Base-by-base conservation (phyloP, 768 basidiomycete genomes). In the Heimioporus sp. region DNA sequence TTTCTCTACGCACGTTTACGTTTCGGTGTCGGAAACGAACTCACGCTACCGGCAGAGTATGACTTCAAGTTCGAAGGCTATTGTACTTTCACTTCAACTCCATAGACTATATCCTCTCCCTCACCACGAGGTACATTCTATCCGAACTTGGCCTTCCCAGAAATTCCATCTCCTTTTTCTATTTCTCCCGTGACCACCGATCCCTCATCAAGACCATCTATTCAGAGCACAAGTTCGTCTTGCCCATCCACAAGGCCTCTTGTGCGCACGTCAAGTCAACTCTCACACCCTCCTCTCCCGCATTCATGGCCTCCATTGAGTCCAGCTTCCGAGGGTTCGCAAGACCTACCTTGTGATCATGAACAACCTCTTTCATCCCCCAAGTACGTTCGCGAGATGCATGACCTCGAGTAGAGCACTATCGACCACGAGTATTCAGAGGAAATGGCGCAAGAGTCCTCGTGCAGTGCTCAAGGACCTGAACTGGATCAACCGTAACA, bases 301-400 rank as follows among this genome's bases (percentile, higher is more conserved):
- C 19, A 98, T 99, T 70, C 98, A 98, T 66, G 97, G 97, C 10
- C 78, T 99, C 11, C 97, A 99, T 64, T 87, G 97, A 49, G 97
- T 98, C 54, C 98, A 99, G 73, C 80, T 99, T 0, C 97, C 97
- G 0, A 79, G 81, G 34, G 97, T 97, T 0, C 75, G 80, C 41
- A 99, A 98, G 74, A 99, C 98, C 48, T 97, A 99, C 68, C 98
- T 99, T 65, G 93, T 98, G 49, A 97, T 99, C 72, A 98, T 98
- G 94, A 99, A 98, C 76, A 99, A 99, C 68, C 80, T 99, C 30
- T 98, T 99, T 73, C 96, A 5, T 88, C 97, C 0, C 96, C 98
- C 72, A 85, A 92, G 58, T 97, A 98, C 67, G 80, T 99, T 39
- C 97, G 98, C 71, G 97, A 98, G 75, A 96, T 95, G 30, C 98